phyloP scores from a whole-genome alignment of 805 yeast species.

The Lachancea lanzarotensis region DNA sequence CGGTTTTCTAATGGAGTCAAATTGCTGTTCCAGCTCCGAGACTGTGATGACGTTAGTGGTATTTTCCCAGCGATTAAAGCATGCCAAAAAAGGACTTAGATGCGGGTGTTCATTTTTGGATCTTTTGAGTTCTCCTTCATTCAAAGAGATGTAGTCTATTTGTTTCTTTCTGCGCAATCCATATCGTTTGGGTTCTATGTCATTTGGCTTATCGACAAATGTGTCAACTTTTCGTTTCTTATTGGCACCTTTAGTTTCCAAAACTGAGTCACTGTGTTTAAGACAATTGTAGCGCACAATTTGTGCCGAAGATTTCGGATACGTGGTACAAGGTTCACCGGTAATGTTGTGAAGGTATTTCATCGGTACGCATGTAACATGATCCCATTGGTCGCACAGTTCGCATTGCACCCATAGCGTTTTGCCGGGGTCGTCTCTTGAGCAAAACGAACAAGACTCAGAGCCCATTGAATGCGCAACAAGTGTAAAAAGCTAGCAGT shows the following conservation, averaged over 20 bases:
- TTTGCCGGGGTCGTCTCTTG: slow-evolving; percentile 10
- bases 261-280: slow-evolving; percentile 10
- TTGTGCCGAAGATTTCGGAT: slow-evolving; percentile 6
- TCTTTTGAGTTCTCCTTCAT: slow-evolving; percentile 58
- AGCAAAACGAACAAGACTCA: slow-evolving; percentile 14
- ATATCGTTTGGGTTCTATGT: slow-evolving; percentile 34
- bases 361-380: slow-evolving; percentile 17
- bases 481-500: neutral
- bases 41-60: slow-evolving; percentile 13
- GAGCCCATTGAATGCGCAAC: neutral
- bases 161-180: slow-evolving; percentile 49
- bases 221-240: neutral
- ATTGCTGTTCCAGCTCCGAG: slow-evolving; percentile 12
- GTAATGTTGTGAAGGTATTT: slow-evolving; percentile 5
- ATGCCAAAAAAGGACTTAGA: slow-evolving; percentile 29
- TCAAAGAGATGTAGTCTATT: slow-evolving; percentile 72
- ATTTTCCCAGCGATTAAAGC: slow-evolving; percentile 19
- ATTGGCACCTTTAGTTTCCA: neutral
- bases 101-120: slow-evolving; percentile 56
- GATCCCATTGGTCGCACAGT: slow-evolving; percentile 20
- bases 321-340: slow-evolving; percentile 3
- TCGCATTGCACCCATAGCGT: slow-evolving; percentile 21
- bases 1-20: slow-evolving; percentile 18
- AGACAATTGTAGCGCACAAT: slow-evolving; percentile 13
- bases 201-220: neutral